phyloP scores from a whole-genome alignment of 331 rosid species.

The Stylosanthes scabra region DNA sequence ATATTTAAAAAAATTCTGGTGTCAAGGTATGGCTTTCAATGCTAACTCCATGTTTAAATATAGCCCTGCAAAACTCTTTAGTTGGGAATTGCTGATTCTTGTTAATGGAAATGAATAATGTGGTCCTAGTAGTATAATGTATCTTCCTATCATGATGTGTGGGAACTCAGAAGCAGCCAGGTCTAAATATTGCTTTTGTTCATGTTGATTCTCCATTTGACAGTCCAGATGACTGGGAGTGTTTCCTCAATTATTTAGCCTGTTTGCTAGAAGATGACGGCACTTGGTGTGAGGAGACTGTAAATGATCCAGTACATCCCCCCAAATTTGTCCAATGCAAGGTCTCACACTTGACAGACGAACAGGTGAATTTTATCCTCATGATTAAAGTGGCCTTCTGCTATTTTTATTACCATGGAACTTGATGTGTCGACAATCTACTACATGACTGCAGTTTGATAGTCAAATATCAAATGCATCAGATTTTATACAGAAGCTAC shows the following conservation, averaged over 20 bases:
- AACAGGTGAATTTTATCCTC: constrained; percentile 59
- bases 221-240: constrained; percentile 99
- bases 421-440: constrained; percentile 38
- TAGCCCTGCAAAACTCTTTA: constrained; percentile 28
- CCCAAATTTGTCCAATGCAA: constrained; percentile 64
- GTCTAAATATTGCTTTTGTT: constrained; percentile 34
- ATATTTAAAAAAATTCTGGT: constrained; percentile 77
- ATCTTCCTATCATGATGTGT: constrained; percentile 6
- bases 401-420: constrained; percentile 29
- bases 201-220: constrained; percentile 54
- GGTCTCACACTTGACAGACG: constrained; percentile 75
- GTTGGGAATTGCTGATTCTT: constrained; percentile 16
- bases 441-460: constrained; percentile 77
- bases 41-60: constrained; percentile 8
- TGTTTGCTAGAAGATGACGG: constrained; percentile 94
- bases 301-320: constrained; percentile 65
- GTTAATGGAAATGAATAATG: constrained; percentile 10
- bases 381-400: constrained; percentile 12
- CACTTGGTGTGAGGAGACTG: constrained; percentile 63
- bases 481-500: constrained; percentile 68
- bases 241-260: constrained; percentile 90
- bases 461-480: constrained; percentile 74
- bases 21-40: constrained; percentile 69
- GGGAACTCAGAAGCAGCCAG: not conserved
- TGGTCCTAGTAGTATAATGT: constrained; percentile 11